A percentile compares a stretch with the other conserved stretches of the same genome.
Evolutionary conservation across 2,329 filamentous ascomycete genomes (phyloP).

Genomic region (Ploettnerulaceae sp.): DNA sequence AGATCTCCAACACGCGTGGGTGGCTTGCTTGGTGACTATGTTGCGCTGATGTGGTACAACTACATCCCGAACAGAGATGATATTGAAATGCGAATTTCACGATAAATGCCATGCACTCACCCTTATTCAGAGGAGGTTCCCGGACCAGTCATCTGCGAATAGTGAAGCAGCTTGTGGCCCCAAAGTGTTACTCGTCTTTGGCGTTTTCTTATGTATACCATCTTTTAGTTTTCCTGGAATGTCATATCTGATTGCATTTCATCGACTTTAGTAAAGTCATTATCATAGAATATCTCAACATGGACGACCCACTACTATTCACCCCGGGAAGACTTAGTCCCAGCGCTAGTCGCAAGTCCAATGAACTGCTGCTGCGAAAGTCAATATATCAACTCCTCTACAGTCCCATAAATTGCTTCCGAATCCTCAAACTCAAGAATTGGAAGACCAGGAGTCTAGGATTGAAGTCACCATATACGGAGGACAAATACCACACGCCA

Average conservation of each 20-base stretch:
- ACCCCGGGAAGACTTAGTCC: background rate
- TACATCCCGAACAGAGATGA: no score
- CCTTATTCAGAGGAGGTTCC: no score
- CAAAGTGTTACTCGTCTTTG: background rate
- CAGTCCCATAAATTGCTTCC: background rate
- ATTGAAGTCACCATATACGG: background rate
- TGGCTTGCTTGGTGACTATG: background rate
- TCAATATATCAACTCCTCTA: background rate
- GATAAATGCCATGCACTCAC: no score
- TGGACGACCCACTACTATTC: background rate
- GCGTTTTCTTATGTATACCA: no score
- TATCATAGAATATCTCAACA: background rate
- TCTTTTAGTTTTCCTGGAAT: no score
- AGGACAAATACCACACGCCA: no score
- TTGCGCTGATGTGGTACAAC: no score
- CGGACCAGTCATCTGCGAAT: no score
- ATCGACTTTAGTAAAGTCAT: background rate
- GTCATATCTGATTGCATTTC: background rate
- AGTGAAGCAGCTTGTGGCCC: no score
- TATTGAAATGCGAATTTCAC: no score
- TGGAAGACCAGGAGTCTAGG: background rate
- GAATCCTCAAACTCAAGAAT: no score
- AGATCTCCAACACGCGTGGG: background rate
- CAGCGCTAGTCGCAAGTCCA: background rate
- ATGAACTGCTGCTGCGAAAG: background rate